phyloP scores from a whole-genome alignment of 2,329 filamentous ascomycete genomes.

The Ramichloridium luteum region DNA sequence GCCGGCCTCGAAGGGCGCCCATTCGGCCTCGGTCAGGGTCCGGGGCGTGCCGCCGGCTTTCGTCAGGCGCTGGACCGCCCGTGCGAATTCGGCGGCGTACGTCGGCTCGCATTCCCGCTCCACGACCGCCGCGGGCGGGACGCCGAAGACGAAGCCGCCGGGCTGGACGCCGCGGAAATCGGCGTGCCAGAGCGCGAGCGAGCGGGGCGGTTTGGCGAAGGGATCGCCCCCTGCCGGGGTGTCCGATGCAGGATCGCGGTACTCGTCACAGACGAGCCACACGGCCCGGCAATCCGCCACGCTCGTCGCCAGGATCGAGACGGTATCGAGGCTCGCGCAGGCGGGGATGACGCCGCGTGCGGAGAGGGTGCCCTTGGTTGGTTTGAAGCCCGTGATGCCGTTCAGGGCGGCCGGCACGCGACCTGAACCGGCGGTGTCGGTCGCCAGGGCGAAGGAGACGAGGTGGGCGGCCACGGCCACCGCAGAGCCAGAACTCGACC shows the following conservation, averaged over 20 bases:
- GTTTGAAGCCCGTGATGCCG: conserved; percentile 38
- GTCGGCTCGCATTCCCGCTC: conserved; percentile 30
- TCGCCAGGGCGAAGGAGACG: conserved; percentile 44
- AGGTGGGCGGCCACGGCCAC: conserved; percentile 43
- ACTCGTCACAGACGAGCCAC: conserved; percentile 34
- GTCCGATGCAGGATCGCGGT: background rate
- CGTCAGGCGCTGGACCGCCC: conserved; percentile 30
- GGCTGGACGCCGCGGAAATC: conserved; percentile 24
- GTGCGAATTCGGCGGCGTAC: conserved; percentile 33
- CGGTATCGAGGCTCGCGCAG: conserved; percentile 46
- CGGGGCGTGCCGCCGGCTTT: conserved; percentile 31
- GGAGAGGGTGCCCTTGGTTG: conserved; percentile 42
- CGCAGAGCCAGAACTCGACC: conserved; percentile 44
- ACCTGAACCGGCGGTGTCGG: conserved; percentile 44
- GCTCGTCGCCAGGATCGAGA: conserved; percentile 41
- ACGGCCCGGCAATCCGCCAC: conserved; percentile 39
- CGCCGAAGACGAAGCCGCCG: conserved; percentile 36
- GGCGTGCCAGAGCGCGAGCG: conserved; percentile 23
- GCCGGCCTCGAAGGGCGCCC: conserved; percentile 39
- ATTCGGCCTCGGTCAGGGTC: conserved; percentile 36
- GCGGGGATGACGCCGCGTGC: conserved; percentile 41
- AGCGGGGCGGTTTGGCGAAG: conserved; percentile 36
- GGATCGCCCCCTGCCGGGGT: conserved; percentile 38
- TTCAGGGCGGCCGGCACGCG: conserved; percentile 44
- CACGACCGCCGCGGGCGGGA: conserved; percentile 35